These are phyloP conservation scores for Skeletonema potamos DNA, from an alignment of 108 stramenopile species.

Conservation along the genomic window DNA sequence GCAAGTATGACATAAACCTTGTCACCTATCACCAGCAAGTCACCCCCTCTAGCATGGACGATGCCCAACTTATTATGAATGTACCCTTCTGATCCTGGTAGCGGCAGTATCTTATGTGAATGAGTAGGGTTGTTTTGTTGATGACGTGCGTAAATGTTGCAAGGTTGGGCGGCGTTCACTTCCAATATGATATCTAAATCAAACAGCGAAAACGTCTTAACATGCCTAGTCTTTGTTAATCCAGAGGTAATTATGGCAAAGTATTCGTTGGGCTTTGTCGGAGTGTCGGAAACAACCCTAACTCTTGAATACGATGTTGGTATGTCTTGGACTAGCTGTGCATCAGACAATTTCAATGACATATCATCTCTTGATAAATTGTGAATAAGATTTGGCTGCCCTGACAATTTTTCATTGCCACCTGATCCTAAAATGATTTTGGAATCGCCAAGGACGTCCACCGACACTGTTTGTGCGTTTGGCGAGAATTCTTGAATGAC, in stretches of 20 bases:
- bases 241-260: not conserved
- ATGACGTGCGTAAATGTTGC: not conserved
- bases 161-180: not conserved
- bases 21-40: not conserved
- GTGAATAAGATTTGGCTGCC: not conserved
- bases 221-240: not conserved
- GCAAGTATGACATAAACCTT: not conserved
- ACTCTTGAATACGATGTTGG: not conserved
- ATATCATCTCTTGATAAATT: not conserved
- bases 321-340: not conserved
- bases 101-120: slow-evolving; percentile 2
- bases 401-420: not conserved
- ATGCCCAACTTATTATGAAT: not conserved
- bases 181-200: not conserved
- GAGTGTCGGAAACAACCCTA: not conserved
- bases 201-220: not conserved
- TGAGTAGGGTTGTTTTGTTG: not conserved
- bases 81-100: slow-evolving; percentile 9
- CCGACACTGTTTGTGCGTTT: slow-evolving; percentile 3
- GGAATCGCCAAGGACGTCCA: not conserved
- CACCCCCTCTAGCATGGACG: not conserved
- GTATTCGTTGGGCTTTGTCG: not conserved
- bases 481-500: not conserved
- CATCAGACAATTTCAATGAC: not conserved
- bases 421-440: not conserved